Conservation (phyloP, 2,329 filamentous ascomycete species). For the Trichoderma gracile region DNA sequence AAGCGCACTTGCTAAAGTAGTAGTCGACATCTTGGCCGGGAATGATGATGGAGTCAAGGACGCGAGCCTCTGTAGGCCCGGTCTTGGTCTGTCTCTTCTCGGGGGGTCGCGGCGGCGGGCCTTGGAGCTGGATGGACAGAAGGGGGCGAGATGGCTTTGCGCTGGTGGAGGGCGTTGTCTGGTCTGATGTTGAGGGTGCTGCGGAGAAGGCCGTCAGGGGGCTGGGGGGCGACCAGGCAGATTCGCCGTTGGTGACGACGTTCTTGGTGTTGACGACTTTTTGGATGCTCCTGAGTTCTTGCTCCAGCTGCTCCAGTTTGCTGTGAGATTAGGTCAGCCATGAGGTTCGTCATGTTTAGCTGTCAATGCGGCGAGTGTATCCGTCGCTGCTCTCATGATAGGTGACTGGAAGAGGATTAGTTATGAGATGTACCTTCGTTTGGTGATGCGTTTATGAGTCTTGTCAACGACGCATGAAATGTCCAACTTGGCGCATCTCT, state of each 20-base stretch:
- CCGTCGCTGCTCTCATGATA: too few relatives aligned
- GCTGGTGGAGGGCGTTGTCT: constrained; percentile 26
- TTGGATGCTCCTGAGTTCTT: constrained; percentile 57
- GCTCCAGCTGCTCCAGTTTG: constrained; percentile 57
- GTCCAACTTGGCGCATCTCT: constrained; percentile 48
- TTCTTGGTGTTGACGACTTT: constrained; percentile 45
- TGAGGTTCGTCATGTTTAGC: neutral
- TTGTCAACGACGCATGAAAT: constrained; percentile 50
- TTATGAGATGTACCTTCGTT: constrained; percentile 41
- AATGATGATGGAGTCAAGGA: constrained; percentile 50
- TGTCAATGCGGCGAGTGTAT: too few relatives aligned
- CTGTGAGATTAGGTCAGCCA: constrained; percentile 39
- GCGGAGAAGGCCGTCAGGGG: constrained; percentile 33
- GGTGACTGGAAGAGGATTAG: neutral
- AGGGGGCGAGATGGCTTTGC: constrained; percentile 18
- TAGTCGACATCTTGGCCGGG: constrained; percentile 56
- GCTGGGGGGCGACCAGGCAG: constrained; percentile 36
- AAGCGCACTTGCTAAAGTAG: constrained; percentile 53
- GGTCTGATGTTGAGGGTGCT: constrained; percentile 28
- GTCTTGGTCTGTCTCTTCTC: constrained; percentile 30
- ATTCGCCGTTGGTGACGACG: constrained; percentile 24
- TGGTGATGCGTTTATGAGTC: constrained; percentile 49
- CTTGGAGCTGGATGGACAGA: constrained; percentile 32
- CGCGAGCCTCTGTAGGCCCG: constrained; percentile 43
- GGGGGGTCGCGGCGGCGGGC: constrained; percentile 32